These are phyloP conservation scores for Fusarium nisikadoi DNA, from an alignment of 2,329 filamentous ascomycete species.

Conservation along the genomic window DNA sequence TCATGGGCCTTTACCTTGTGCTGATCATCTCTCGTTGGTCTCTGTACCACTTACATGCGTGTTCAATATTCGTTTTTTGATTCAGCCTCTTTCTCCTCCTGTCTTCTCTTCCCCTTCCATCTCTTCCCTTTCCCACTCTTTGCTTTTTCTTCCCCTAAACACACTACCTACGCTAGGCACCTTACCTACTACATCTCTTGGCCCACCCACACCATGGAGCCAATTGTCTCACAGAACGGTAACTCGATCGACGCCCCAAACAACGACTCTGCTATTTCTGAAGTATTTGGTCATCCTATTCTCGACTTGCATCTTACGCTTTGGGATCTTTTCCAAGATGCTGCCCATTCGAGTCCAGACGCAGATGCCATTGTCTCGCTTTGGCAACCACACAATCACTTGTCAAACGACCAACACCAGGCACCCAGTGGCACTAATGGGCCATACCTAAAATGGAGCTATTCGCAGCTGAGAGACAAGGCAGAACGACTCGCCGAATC, in stretches of 20 bases:
- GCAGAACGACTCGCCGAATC: constrained; percentile 42
- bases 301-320: constrained; percentile 45
- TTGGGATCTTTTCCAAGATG: constrained; percentile 48
- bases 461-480: constrained; percentile 40
- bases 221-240: constrained; percentile 16
- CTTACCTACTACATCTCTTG: not conserved
- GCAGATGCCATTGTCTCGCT: constrained; percentile 51
- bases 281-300: constrained; percentile 44
- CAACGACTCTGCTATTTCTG: constrained; percentile 31
- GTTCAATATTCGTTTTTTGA: constrained; percentile 28
- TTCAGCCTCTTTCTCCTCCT: constrained; percentile 31
- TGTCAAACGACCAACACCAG: not conserved
- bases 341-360: constrained; percentile 44
- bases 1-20: not conserved
- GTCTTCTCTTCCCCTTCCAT: not conserved
- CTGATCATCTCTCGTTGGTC: not conserved
- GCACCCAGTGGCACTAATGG: not conserved
- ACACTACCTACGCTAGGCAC: no score
- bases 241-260: constrained; percentile 1
- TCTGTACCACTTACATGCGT: constrained; percentile 31
- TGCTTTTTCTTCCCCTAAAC: not conserved
- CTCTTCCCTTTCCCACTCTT: not conserved
- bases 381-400: constrained; percentile 44
- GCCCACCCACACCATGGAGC: constrained; percentile 18
- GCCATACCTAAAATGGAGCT: constrained; percentile 47